phyloP scores from a whole-genome alignment of 1,284 basidiomycete genomes.

The Coriolopsis trogii region DNA sequence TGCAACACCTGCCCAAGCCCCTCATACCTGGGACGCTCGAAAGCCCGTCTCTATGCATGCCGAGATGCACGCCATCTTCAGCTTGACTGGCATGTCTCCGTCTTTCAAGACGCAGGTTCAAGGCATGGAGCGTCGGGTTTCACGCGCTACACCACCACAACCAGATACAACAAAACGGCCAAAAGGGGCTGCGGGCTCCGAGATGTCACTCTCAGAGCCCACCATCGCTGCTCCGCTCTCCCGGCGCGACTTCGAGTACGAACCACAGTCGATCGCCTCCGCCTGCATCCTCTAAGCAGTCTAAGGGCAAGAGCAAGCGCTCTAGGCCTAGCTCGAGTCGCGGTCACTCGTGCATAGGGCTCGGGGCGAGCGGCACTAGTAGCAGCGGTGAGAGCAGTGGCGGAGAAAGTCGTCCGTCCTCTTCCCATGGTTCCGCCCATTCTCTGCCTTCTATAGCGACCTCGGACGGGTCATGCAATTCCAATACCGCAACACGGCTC shows the following conservation, averaged over 20 bases:
- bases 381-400: slow-evolving; percentile 20
- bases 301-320: slow-evolving; percentile 22
- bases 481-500: slow-evolving; percentile 5
- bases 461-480: neutral
- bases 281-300: slow-evolving; percentile 9
- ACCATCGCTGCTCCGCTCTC: slow-evolving; percentile 2
- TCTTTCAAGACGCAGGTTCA: slow-evolving; percentile 59
- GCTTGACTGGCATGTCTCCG: slow-evolving; percentile 52
- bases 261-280: neutral
- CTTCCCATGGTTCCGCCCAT: slow-evolving; percentile 1
- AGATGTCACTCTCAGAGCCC: slow-evolving; percentile 29
- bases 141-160: slow-evolving; percentile 32
- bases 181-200: slow-evolving; percentile 29
- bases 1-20: too few species aligned
- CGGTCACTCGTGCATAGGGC: neutral
- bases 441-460: neutral
- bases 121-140: slow-evolving; percentile 39
- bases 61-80: slow-evolving; percentile 64
- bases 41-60: slow-evolving; percentile 61
- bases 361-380: slow-evolving; percentile 12
- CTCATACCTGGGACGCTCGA: neutral
- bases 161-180: slow-evolving; percentile 33
- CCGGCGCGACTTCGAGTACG: slow-evolving; percentile 5
- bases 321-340: slow-evolving; percentile 11
- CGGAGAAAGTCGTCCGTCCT: slow-evolving; percentile 7